phyloP scores from a whole-genome alignment of 2,329 filamentous ascomycete genomes.

The Colletotrichum truncatum region DNA sequence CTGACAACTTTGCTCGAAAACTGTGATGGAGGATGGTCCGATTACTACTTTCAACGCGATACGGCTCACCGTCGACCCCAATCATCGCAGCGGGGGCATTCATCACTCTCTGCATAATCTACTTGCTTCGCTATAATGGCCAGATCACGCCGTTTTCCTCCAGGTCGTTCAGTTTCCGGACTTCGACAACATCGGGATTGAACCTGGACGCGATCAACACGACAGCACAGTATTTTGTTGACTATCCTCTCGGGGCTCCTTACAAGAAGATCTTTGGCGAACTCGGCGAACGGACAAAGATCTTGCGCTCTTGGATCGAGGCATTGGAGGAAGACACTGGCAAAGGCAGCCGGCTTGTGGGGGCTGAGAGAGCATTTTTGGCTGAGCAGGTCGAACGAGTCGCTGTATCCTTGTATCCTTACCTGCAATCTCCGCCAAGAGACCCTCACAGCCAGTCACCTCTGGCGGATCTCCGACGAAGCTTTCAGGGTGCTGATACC shows the following conservation, averaged over 20 bases:
- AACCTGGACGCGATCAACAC: slow-evolving; percentile 28
- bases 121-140: slow-evolving; percentile 12
- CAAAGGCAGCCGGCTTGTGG: not conserved
- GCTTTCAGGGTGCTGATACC: slow-evolving; percentile 17
- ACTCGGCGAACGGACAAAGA: slow-evolving; percentile 39
- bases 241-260: slow-evolving; percentile 39
- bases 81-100: slow-evolving; percentile 10
- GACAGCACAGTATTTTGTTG: slow-evolving; percentile 33
- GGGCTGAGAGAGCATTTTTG: slow-evolving; percentile 25
- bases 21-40: slow-evolving; percentile 16
- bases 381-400: slow-evolving; percentile 26
- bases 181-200: not conserved
- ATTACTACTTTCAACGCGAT: slow-evolving; percentile 6
- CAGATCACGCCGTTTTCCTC: slow-evolving; percentile 13
- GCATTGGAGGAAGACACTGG: slow-evolving; percentile 11
- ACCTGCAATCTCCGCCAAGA: slow-evolving; percentile 18
- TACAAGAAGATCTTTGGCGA: slow-evolving; percentile 44
- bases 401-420: slow-evolving; percentile 25
- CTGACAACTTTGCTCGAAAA: not conserved
- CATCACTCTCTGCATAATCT: slow-evolving; percentile 9
- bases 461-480: slow-evolving; percentile 32
- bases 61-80: slow-evolving; percentile 7
- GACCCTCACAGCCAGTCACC: slow-evolving; percentile 25
- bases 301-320: slow-evolving; percentile 34
- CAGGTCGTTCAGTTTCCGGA: slow-evolving; percentile 1